A percentile compares a stretch with the other conserved stretches of the same genome.
These are phyloP conservation scores for Pulicaria dysenterica DNA, from an alignment of 129 eudicot species.

Conservation along the genomic window DNA sequence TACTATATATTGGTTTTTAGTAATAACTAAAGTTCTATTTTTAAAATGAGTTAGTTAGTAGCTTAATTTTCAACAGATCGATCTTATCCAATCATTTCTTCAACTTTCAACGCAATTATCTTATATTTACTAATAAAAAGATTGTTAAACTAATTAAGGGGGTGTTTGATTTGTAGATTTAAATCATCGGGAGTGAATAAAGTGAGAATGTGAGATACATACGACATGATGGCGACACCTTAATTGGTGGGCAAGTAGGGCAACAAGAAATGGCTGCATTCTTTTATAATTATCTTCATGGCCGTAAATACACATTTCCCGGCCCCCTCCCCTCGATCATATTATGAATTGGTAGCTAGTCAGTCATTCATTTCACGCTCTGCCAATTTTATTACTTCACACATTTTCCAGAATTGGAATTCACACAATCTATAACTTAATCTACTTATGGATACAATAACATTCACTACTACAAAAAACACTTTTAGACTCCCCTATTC, in stretches of 20 bases:
- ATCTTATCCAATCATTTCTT: neutral
- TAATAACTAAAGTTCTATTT: too few relatives aligned
- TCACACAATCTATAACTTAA: neutral
- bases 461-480: too few relatives aligned
- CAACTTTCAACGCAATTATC: too few relatives aligned
- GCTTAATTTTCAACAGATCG: neutral
- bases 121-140: too few relatives aligned
- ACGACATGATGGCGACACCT: conserved; percentile 11
- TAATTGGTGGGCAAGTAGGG: conserved; percentile 45
- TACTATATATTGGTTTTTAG: neutral
- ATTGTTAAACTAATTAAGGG: too few relatives aligned
- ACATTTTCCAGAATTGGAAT: conserved; percentile 11
- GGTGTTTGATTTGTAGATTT: too few relatives aligned
- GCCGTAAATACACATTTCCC: conserved; percentile 27
- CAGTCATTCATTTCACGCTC: conserved; percentile 27
- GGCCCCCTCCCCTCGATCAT: conserved; percentile 4
- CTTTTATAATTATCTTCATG: conserved; percentile 55
- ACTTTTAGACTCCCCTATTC: too few relatives aligned
- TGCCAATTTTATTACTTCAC: conserved; percentile 7
- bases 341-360: neutral
- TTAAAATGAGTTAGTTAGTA: too few relatives aligned
- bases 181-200: neutral
- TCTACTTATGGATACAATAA: neutral
- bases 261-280: conserved; percentile 62
- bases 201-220: too few relatives aligned